Evolutionary conservation across 371 early-diverging fungal species (phyloP).

Genomic region (Entomophthora muscae): DNA sequence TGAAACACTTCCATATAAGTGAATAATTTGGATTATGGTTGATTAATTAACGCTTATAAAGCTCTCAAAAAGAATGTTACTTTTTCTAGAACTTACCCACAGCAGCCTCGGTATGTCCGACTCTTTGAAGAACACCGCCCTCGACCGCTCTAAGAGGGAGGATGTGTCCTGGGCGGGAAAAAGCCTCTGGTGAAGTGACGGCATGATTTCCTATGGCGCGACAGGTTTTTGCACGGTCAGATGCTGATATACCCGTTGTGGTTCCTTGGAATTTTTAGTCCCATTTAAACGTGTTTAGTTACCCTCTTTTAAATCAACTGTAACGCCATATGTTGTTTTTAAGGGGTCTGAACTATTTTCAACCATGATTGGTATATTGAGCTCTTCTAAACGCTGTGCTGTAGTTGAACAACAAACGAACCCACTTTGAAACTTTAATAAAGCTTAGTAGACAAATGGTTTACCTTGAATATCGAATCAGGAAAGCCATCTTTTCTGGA

Average conservation of each 20-base stretch:
- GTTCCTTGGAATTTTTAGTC: slow-evolving; percentile 21
- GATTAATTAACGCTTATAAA: too few species aligned
- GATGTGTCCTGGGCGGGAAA: slow-evolving; percentile 86
- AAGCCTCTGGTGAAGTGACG: slow-evolving; percentile 39
- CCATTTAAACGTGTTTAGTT: slow-evolving; percentile 3
- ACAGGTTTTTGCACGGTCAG: slow-evolving; percentile 70
- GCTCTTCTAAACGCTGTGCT: slow-evolving; percentile 51
- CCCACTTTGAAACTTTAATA: slow-evolving; percentile 33
- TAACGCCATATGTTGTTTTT: slow-evolving; percentile 84
- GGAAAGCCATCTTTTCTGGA: slow-evolving; percentile 80
- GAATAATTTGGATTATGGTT: too few species aligned
- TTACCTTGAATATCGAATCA: slow-evolving; percentile 79
- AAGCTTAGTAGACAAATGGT: not conserved
- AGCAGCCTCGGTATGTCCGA: slow-evolving; percentile 89
- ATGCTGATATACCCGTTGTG: slow-evolving; percentile 89
- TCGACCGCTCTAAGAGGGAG: slow-evolving; percentile 69
- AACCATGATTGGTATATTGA: slow-evolving; percentile 87
- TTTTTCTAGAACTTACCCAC: slow-evolving; percentile 20
- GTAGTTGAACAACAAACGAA: slow-evolving; percentile 76
- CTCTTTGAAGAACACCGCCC: slow-evolving; percentile 62
- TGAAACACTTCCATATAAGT: too few species aligned
- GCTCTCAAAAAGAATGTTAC: not conserved
- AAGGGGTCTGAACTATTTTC: slow-evolving; percentile 67
- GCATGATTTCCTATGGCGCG: slow-evolving; percentile 53
- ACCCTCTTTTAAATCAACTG: slow-evolving; percentile 67